Percentiles rank a stretch among this genome's conserved stretches.
These are phyloP conservation scores for Hypomontagnella submonticulosa DNA, from an alignment of 495 filamentous ascomycete species.

Conservation along the genomic window DNA sequence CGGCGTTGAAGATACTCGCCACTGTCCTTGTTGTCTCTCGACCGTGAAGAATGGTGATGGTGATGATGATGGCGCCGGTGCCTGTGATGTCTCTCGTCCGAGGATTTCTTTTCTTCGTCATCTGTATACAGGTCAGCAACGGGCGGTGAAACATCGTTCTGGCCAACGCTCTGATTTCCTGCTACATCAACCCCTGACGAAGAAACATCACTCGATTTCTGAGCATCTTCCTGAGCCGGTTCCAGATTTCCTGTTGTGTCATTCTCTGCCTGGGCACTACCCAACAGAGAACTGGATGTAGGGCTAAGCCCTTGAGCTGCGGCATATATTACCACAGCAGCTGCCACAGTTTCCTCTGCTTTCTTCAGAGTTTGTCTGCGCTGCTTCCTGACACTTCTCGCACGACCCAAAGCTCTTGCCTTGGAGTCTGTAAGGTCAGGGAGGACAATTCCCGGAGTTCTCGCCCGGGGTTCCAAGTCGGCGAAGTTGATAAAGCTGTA, in stretches of 20 bases:
- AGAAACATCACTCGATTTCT: conserved; percentile 35
- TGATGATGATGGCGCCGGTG: conserved; percentile 46
- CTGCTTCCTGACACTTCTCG: conserved; percentile 52
- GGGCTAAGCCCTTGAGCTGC: conserved; percentile 54
- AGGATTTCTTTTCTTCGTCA: conserved; percentile 53
- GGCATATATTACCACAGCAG: conserved; percentile 60
- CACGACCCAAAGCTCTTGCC: conserved; percentile 53
- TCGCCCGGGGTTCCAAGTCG: conserved; percentile 53
- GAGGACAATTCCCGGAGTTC: conserved; percentile 56
- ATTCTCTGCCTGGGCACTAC: conserved; percentile 32
- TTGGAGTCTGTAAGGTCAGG: conserved; percentile 57
- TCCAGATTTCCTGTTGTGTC: conserved; percentile 21
- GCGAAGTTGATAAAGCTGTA: conserved; percentile 21
- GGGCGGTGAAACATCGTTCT: conserved; percentile 45
- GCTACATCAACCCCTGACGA: conserved; percentile 28
- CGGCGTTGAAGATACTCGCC: conserved; percentile 45
- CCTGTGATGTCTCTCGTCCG: conserved; percentile 51
- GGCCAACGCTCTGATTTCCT: conserved; percentile 42
- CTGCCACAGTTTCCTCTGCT: conserved; percentile 58
- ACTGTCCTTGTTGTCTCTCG: conserved; percentile 47
- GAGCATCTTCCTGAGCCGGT: conserved; percentile 31
- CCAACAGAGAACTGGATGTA: conserved; percentile 28
- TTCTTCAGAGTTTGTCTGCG: conserved; percentile 53
- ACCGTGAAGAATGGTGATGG: conserved; percentile 31
- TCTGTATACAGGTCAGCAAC: conserved; percentile 62